These are phyloP conservation scores for Dioscorea zingiberensis DNA, from an alignment of 106 monocot genomes.

Conservation along the genomic window DNA sequence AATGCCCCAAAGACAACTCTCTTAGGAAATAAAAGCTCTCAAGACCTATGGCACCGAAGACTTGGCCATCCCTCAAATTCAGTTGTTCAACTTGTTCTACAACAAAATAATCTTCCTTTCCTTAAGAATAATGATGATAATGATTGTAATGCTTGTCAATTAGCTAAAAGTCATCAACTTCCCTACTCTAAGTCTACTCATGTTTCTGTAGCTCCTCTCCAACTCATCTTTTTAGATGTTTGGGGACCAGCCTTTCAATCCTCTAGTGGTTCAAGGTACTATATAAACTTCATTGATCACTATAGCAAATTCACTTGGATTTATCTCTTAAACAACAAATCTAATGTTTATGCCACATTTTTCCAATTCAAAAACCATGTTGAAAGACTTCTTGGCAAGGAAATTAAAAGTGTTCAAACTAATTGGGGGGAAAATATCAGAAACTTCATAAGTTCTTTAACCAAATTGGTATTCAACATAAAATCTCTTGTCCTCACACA, in stretches of 20 bases:
- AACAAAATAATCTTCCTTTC: neutral
- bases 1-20: neutral
- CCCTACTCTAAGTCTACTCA: neutral
- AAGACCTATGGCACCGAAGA: neutral
- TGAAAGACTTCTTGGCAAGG: neutral
- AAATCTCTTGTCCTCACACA: conserved; percentile 5
- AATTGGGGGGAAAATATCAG: neutral
- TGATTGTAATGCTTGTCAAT: neutral
- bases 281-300: neutral
- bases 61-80: neutral
- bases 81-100: neutral
- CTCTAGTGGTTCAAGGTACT: conserved; percentile 1
- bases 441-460: neutral
- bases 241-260: neutral
- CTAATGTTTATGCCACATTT: neutral
- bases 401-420: conserved; percentile 3
- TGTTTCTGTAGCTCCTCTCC: neutral
- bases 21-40: neutral
- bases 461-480: neutral
- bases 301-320: neutral
- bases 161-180: conserved; percentile 2
- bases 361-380: conserved; percentile 2
- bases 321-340: neutral
- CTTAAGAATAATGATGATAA: neutral
- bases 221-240: conserved; percentile 2